Percentiles rank a stretch among this genome's conserved stretches.
Conservation (phyloP, 192 early-diverging fungal genomes). For the Coemansia sp. region DNA sequence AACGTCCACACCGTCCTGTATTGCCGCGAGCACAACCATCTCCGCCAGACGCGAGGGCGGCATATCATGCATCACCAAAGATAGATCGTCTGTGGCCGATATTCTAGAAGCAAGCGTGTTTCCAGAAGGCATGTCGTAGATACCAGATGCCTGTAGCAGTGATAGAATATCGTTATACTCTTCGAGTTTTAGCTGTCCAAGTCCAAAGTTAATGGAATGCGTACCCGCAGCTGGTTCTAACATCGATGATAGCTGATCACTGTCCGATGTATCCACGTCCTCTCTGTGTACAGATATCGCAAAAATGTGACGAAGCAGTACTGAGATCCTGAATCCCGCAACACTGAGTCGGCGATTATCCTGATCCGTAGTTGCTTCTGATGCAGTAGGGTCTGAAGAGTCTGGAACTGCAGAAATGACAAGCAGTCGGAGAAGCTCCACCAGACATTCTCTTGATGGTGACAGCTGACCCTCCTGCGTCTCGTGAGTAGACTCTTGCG, state of each 20-base stretch:
- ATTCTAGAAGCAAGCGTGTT: slow-evolving; percentile 12
- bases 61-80: slow-evolving; percentile 13
- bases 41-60: slow-evolving; percentile 20
- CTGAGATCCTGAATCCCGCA: slow-evolving; percentile 12
- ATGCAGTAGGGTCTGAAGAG: neutral
- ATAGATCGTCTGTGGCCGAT: slow-evolving; percentile 8
- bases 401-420: slow-evolving; percentile 1
- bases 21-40: slow-evolving; percentile 25
- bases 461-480: neutral
- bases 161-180: slow-evolving; percentile 23
- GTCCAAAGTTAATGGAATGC: neutral
- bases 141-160: slow-evolving; percentile 8
- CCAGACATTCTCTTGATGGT: slow-evolving; percentile 5
- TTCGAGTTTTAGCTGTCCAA: slow-evolving; percentile 4
- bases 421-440: slow-evolving; percentile 22
- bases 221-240: neutral
- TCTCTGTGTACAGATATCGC: slow-evolving; percentile 1
- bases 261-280: neutral
- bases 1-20: slow-evolving; percentile 13
- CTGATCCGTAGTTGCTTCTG: neutral
- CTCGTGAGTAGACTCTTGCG: neutral
- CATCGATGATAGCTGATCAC: neutral
- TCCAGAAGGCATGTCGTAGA: slow-evolving; percentile 7
- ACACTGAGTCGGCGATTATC: neutral
- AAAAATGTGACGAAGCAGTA: slow-evolving; percentile 19